A percentile compares a stretch with the other conserved stretches of the same genome.
phyloP scores from a whole-genome alignment of 768 basidiomycete species.

The Tulasnella sp. region DNA sequence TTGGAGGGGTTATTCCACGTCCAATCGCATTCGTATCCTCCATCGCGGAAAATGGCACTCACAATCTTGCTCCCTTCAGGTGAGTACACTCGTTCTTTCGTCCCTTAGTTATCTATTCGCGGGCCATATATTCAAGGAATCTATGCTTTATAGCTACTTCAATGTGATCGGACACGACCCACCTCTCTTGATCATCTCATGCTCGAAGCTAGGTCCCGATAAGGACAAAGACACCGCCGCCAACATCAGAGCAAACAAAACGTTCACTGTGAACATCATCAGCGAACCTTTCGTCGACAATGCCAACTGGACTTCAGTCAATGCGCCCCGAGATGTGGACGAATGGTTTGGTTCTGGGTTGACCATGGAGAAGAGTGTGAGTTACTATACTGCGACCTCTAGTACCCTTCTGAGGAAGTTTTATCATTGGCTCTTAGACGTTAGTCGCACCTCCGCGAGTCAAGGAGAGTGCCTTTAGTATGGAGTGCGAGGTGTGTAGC shows the following conservation, averaged over 20 bases:
- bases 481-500: conserved; percentile 51
- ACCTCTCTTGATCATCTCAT: conserved; percentile 53
- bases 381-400: conserved; percentile 19
- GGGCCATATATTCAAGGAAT: neutral
- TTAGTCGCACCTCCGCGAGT: conserved; percentile 44
- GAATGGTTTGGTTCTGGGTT: conserved; percentile 57
- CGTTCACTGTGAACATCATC: conserved; percentile 65
- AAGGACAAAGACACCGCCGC: conserved; percentile 50
- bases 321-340: conserved; percentile 41
- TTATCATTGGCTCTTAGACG: conserved; percentile 27
- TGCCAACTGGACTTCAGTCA: conserved; percentile 45
- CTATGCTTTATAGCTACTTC: conserved; percentile 41
- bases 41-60: conserved; percentile 37
- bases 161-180: conserved; percentile 55
- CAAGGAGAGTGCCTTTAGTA: conserved; percentile 44
- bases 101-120: conserved; percentile 26
- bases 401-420: neutral
- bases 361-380: conserved; percentile 43
- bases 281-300: conserved; percentile 40
- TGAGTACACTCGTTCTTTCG: conserved; percentile 21
- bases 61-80: conserved; percentile 63
- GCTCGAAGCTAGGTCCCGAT: conserved; percentile 32
- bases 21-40: conserved; percentile 62
- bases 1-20: conserved; percentile 50
- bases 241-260: conserved; percentile 53